Conservation (phyloP, 2,329 filamentous ascomycete genomes). For the Penicillium digitatum region DNA sequence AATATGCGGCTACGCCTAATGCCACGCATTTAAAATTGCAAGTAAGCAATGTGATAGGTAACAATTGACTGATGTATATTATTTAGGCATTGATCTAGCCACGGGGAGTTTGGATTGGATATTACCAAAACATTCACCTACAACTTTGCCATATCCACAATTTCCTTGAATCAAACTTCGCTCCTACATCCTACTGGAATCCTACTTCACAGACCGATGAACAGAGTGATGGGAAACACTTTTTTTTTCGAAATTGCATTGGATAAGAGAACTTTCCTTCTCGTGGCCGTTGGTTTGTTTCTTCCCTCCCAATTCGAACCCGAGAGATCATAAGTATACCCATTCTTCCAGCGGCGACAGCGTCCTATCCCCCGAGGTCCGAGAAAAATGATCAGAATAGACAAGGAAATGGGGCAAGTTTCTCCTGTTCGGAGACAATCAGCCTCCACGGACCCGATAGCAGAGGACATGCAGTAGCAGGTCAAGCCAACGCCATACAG, state of each 20-base stretch:
- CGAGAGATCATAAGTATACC: conserved; percentile 22
- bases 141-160: no score
- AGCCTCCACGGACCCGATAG: conserved; percentile 33
- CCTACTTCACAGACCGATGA: neutral
- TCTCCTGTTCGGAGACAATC: conserved; percentile 27
- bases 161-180: neutral
- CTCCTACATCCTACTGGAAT: neutral
- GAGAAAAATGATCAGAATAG: conserved; percentile 28
- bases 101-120: no score
- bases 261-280: conserved; percentile 31
- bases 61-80: neutral
- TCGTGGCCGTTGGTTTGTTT: conserved; percentile 20
- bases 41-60: neutral
- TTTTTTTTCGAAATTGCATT: conserved; percentile 25
- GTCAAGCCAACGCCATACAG: conserved; percentile 43
- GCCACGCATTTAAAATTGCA: conserved; percentile 1
- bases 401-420: conserved; percentile 25
- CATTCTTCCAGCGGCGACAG: conserved; percentile 34
- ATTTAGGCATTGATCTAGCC: neutral
- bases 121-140: no score
- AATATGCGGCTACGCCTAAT: neutral
- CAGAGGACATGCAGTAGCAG: conserved; percentile 34
- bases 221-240: conserved; percentile 7
- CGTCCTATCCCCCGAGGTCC: conserved; percentile 37
- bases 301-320: conserved; percentile 14